Conservation (phyloP, 2,329 filamentous ascomycete genomes). For the Pseudogymnoascus pannorum region DNA sequence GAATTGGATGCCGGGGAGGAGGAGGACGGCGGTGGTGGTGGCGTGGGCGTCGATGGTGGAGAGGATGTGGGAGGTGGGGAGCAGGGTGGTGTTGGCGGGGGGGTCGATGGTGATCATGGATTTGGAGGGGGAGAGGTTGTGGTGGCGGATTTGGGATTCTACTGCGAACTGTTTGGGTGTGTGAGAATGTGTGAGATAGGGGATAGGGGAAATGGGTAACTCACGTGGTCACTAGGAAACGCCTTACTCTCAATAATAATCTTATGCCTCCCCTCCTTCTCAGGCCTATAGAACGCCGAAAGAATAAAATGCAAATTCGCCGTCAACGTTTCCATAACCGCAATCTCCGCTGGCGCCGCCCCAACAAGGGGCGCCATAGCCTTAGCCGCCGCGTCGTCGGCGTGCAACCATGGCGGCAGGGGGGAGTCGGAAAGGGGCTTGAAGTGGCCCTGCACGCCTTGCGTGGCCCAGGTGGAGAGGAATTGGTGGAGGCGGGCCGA, state of each 20-base stretch:
- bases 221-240: constrained; percentile 74
- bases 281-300: constrained; percentile 70
- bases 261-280: constrained; percentile 51
- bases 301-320: constrained; percentile 71
- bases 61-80: constrained; percentile 61
- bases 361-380: constrained; percentile 67
- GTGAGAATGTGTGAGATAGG: constrained; percentile 8
- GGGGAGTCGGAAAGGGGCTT: constrained; percentile 56
- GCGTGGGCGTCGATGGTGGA: constrained; percentile 60
- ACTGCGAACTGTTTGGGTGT: constrained; percentile 56
- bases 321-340: constrained; percentile 73
- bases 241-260: constrained; percentile 75
- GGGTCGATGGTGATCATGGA: constrained; percentile 64
- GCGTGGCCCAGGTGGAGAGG: constrained; percentile 66
- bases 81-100: constrained; percentile 37
- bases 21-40: constrained; percentile 57
- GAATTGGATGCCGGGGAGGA: constrained; percentile 72
- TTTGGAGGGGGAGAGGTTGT: constrained; percentile 54
- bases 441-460: constrained; percentile 73
- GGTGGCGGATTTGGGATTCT: constrained; percentile 65
- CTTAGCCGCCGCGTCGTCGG: constrained; percentile 59
- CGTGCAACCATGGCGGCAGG: constrained; percentile 56
- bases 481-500: constrained; percentile 60
- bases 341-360: constrained; percentile 60
- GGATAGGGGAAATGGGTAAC: constrained; percentile 20